Conservation (phyloP, 208 protist genomes). For the Leishmania gerbilli region DNA sequence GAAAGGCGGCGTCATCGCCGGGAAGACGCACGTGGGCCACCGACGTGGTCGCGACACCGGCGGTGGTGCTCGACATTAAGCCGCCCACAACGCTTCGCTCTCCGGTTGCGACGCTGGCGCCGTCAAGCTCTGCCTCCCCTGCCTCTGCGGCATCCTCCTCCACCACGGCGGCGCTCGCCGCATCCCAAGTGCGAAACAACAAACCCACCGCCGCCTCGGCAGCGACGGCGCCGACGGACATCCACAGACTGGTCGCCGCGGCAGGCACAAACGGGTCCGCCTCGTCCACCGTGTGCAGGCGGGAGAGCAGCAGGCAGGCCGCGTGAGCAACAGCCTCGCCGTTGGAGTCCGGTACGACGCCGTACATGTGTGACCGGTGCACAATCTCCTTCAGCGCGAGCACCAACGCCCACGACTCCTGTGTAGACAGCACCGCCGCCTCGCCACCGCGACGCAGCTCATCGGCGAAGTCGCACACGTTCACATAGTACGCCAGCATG, state of each 20-base stretch:
- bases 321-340: slow-evolving; percentile 75
- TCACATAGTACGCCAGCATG: slow-evolving; percentile 75
- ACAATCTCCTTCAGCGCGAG: slow-evolving; percentile 80
- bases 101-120: not conserved
- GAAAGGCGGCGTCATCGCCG: slow-evolving; percentile 50
- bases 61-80: not conserved
- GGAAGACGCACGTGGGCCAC: slow-evolving; percentile 22
- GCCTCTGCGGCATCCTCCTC: slow-evolving; percentile 20
- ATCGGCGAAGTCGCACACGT: slow-evolving; percentile 67
- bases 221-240: slow-evolving; percentile 38
- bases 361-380: slow-evolving; percentile 68
- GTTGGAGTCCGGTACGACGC: slow-evolving; percentile 66
- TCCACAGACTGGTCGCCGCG: slow-evolving; percentile 49
- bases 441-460: slow-evolving; percentile 41
- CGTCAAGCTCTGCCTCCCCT: not conserved
- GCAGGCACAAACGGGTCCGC: slow-evolving; percentile 50
- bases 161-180: slow-evolving; percentile 23
- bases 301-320: slow-evolving; percentile 57
- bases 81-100: not conserved
- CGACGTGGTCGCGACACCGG: not conserved
- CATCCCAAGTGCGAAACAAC: slow-evolving; percentile 37
- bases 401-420: slow-evolving; percentile 61
- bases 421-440: slow-evolving; percentile 34
- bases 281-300: slow-evolving; percentile 77
- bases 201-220: slow-evolving; percentile 17